Percentiles rank a stretch among this genome's conserved stretches.
Conservation (phyloP, 305 asterid species). For the Euphrasia arctica region DNA sequence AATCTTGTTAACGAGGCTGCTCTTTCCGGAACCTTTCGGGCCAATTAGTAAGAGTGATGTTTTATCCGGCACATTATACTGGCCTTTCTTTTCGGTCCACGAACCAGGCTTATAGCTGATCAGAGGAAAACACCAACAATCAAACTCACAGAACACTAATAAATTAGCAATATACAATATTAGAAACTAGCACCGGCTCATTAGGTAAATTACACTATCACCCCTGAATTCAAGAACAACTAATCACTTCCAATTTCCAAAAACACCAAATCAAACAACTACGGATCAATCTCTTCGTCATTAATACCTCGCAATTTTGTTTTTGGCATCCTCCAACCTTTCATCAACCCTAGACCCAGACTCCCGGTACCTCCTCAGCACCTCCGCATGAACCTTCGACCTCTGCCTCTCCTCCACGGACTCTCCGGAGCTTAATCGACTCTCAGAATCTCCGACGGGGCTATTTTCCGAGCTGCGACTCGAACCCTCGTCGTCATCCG, state of each 20-base stretch:
- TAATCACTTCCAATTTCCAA: neutral
- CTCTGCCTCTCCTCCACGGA: conserved; percentile 37
- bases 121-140: conserved; percentile 18
- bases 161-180: conserved; percentile 4
- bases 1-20: conserved; percentile 76
- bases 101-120: conserved; percentile 77
- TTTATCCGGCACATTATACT: conserved; percentile 40
- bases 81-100: conserved; percentile 46
- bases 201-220: neutral
- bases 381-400: conserved; percentile 35
- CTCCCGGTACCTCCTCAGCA: conserved; percentile 52
- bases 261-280: too few species aligned
- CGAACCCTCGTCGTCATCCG: conserved; percentile 26
- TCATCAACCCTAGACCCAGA: conserved; percentile 25
- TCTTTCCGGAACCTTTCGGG: conserved; percentile 78
- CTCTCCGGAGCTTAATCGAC: conserved; percentile 23
- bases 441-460: conserved; percentile 21
- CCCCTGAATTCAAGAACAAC: neutral
- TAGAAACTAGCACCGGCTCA: neutral
- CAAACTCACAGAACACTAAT: neutral
- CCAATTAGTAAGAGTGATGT: conserved; percentile 66
- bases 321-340: conserved; percentile 45
- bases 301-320: conserved; percentile 50
- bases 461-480: conserved; percentile 26
- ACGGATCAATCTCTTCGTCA: neutral